Evolutionary conservation across 2,329 filamentous ascomycete genomes (phyloP), one percentile per base, ranked within the genome.

Genomic region (Fusarium equiseti): DNA sequence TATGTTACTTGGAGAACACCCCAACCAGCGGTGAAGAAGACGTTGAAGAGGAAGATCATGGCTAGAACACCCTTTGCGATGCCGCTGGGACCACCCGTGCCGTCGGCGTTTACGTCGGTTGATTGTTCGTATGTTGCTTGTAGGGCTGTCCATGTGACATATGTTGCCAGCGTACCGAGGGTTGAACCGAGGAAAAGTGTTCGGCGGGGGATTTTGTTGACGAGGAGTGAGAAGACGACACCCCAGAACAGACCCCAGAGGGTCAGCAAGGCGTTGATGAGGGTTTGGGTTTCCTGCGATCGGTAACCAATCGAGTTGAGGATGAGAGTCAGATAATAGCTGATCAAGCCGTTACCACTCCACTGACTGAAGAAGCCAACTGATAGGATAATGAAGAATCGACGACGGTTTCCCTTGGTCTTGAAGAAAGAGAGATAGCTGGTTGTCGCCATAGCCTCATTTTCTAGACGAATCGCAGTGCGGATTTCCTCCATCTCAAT

Each of bases 41-140:
- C 43, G 9, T 64, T 64, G 4, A 64, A 64, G 10, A 64, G 49
- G 29, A 64, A 64, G 6, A 64, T 64, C 61, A 64, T 64, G 24
- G 61, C 61, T 6, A 64, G 29, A 16, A 64, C 61, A 4, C 61
- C 61, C 49, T 64, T 64, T 13, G 61, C 61, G 1, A 64, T 26
- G 8, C 59, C 61, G 5, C 35, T 31, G 1, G 61, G 61, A 8
- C 61, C 61, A 31, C 61, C 61, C 3, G 61, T 64, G 7, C 61
- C 61, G 11, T 64, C 61, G 1, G 35, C 35, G 3, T 57, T 64
- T 11, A 64, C 31, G 1, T 64, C 43, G 3, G 59, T 63, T 4
- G 59, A 64, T 50, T 64, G 62, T 13, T 64, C 61, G 15, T 64
- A 64, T 8, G 59, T 64, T 1, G 59, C 61, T 3, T 64, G 49